These are phyloP conservation scores for Macrolepiota fuliginosa DNA, from an alignment of 768 basidiomycete genomes.

Conservation along the genomic window DNA sequence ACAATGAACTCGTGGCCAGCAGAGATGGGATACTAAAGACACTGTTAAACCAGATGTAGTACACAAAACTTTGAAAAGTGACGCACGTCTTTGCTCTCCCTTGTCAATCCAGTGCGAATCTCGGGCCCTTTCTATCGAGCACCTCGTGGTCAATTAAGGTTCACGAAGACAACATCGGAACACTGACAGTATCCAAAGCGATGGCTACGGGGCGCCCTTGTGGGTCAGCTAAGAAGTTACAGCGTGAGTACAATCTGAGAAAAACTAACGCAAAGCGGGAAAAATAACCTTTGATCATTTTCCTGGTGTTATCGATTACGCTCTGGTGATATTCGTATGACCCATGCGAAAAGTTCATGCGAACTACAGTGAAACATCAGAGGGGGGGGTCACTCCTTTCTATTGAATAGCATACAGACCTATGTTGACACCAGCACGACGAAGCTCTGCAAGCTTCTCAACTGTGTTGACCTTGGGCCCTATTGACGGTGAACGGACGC, in stretches of 20 bases:
- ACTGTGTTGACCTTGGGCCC: constrained; percentile 94
- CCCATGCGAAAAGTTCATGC: constrained; percentile 99
- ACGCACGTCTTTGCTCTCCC: constrained; percentile 81
- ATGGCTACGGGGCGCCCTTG: constrained; percentile 92
- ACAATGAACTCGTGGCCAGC: constrained; percentile 95
- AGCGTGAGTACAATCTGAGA: constrained; percentile 10
- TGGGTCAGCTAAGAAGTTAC: constrained; percentile 50
- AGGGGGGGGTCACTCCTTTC: constrained; percentile 1
- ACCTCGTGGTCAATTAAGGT: constrained; percentile 1
- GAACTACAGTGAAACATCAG: constrained; percentile 52
- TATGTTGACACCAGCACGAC: constrained; percentile 94
- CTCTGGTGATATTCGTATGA: constrained; percentile 98
- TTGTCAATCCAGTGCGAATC: constrained; percentile 95
- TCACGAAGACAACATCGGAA: not conserved
- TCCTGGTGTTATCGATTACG: constrained; percentile 96
- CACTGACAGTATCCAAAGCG: constrained; percentile 89
- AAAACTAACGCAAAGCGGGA: constrained; percentile 1
- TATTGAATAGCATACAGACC: constrained; percentile 52
- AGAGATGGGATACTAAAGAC: constrained; percentile 67
- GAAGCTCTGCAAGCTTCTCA: constrained; percentile 82
- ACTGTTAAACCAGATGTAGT: not conserved
- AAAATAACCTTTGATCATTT: constrained; percentile 70
- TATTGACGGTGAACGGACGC: constrained; percentile 26
- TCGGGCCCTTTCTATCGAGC: constrained; percentile 92
- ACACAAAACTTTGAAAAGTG: not conserved